phyloP scores from a whole-genome alignment of 768 basidiomycete genomes.

The Pleurotus citrinopileatus region DNA sequence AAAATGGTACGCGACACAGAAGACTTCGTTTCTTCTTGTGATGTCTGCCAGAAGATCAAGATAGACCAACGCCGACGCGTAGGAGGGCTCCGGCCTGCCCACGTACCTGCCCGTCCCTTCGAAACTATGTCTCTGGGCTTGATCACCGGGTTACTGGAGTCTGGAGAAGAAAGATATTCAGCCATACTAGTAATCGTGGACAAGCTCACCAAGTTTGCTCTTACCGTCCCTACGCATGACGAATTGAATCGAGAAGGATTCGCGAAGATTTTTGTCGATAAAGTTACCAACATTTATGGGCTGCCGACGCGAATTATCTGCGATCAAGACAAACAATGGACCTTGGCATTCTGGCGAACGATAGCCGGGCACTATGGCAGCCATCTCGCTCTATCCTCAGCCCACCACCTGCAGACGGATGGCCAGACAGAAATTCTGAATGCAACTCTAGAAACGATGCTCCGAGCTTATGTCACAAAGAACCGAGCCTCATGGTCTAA shows the following conservation, averaged over 20 bases:
- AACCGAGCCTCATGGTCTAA: constrained; percentile 22
- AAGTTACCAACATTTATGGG: constrained; percentile 19
- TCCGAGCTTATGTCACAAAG: constrained; percentile 19
- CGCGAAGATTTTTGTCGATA: constrained; percentile 19
- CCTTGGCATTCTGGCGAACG: constrained; percentile 24
- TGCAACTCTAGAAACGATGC: constrained; percentile 19
- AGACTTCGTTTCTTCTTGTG: constrained; percentile 16
- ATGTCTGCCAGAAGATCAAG: constrained; percentile 25
- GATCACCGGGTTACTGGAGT: constrained; percentile 20
- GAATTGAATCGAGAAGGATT: constrained; percentile 18
- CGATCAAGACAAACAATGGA: constrained; percentile 12
- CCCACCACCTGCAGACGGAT: constrained; percentile 37
- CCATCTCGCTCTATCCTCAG: constrained; percentile 21
- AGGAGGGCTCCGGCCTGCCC: constrained; percentile 18
- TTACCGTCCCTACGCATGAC: constrained; percentile 16
- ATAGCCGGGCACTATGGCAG: constrained; percentile 17
- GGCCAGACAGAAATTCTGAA: constrained; percentile 31
- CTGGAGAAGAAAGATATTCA: constrained; percentile 14
- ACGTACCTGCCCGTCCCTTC: constrained; percentile 20
- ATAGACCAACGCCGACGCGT: constrained; percentile 11
- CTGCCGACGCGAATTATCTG: constrained; percentile 19
- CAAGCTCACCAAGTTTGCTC: constrained; percentile 22
- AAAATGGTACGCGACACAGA: constrained; percentile 12
- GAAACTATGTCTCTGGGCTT: constrained; percentile 18
- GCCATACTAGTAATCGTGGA: constrained; percentile 29